phyloP scores from a whole-genome alignment of 2,329 filamentous ascomycete genomes.

The Colletotrichum ledebouriae region DNA sequence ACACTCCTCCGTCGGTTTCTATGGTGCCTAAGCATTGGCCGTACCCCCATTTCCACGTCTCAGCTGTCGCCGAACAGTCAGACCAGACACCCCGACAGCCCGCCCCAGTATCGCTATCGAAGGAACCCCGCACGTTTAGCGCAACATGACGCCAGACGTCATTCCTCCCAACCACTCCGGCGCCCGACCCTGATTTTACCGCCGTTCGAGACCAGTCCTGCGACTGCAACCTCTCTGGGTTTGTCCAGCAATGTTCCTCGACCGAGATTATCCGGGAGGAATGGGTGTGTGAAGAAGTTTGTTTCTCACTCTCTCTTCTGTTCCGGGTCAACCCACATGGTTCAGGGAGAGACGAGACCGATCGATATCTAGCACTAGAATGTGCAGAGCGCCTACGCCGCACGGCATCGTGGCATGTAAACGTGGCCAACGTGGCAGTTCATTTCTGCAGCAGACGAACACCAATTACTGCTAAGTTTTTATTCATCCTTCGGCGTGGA shows the following conservation, averaged over 20 bases:
- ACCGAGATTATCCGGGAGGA: not conserved
- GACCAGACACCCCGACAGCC: not conserved
- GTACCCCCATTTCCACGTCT: conserved; percentile 22
- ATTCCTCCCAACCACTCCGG: conserved; percentile 28
- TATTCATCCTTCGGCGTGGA: too few species aligned
- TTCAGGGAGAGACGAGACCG: conserved; percentile 2
- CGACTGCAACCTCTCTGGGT: conserved; percentile 21
- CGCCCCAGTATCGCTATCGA: conserved; percentile 15
- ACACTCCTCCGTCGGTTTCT: not conserved
- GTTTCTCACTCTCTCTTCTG: not conserved
- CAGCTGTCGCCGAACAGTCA: conserved; percentile 15
- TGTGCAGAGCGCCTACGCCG: not conserved
- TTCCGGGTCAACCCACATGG: conserved; percentile 23
- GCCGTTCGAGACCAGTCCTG: conserved; percentile 15
- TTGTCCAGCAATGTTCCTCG: conserved; percentile 5
- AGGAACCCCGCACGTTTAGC: conserved; percentile 19
- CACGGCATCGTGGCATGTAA: not conserved
- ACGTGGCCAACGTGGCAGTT: conserved; percentile 21
- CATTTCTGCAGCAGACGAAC: conserved; percentile 23
- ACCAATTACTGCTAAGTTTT: too few species aligned
- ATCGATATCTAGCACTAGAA: not conserved
- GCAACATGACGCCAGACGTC: conserved; percentile 26
- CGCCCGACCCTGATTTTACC: conserved; percentile 25
- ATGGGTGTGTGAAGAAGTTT: conserved; percentile 16
- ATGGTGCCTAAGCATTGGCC: not conserved